Percentiles rank a stretch among this genome's conserved stretches.
phyloP scores from a whole-genome alignment of 2,329 filamentous ascomycete species.

The Rosellinia necatrix region DNA sequence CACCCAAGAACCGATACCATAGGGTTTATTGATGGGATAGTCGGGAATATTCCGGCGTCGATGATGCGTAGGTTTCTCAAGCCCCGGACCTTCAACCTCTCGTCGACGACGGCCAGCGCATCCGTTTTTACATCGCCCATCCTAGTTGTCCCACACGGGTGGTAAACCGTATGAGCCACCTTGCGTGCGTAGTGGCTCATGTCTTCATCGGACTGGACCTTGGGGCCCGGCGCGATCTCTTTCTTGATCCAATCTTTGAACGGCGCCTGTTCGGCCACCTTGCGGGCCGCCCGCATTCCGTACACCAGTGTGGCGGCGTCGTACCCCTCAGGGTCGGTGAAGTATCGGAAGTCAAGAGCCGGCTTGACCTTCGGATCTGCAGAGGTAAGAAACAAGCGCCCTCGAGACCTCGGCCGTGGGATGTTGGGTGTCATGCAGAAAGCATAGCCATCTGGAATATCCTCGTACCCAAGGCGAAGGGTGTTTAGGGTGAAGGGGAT shows the following conservation, averaged over 20 bases:
- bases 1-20: slow-evolving; percentile 88
- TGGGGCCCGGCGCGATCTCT: slow-evolving; percentile 78
- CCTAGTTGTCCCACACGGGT: slow-evolving; percentile 86
- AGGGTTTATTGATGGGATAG: slow-evolving; percentile 84
- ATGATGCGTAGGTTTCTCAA: slow-evolving; percentile 77
- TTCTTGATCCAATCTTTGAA: slow-evolving; percentile 84
- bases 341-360: slow-evolving; percentile 86
- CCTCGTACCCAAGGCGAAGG: slow-evolving; percentile 71
- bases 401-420: slow-evolving; percentile 77
- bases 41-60: slow-evolving; percentile 86
- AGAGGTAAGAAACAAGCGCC: slow-evolving; percentile 77
- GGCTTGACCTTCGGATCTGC: slow-evolving; percentile 77
- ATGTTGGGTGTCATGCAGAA: slow-evolving; percentile 97
- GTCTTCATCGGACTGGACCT: slow-evolving; percentile 76
- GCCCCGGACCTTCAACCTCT: slow-evolving; percentile 71
- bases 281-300: slow-evolving; percentile 76
- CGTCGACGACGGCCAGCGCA: slow-evolving; percentile 78
- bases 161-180: slow-evolving; percentile 87
- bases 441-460: slow-evolving; percentile 70
- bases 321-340: slow-evolving; percentile 84
- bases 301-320: slow-evolving; percentile 81
- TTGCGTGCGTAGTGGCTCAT: slow-evolving; percentile 80
- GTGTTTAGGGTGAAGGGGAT: slow-evolving; percentile 92
- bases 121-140: slow-evolving; percentile 78
- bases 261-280: slow-evolving; percentile 73